These are phyloP conservation scores for Sugiyamaella lignohabitans DNA, from an alignment of 805 yeast species.

Conservation along the genomic window DNA sequence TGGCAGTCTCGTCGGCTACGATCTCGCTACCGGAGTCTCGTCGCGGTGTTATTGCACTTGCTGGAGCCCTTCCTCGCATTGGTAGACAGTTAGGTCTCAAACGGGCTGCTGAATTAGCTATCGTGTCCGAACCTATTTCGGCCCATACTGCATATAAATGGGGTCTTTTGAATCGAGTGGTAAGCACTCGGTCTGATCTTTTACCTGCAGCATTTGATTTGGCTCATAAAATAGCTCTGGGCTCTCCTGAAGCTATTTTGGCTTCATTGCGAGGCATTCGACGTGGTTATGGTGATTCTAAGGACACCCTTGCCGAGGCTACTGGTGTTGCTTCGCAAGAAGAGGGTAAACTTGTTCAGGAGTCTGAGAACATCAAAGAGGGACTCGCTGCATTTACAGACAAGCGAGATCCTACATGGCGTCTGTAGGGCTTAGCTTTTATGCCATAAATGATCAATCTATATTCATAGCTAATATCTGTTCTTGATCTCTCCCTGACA, in stretches of 20 bases:
- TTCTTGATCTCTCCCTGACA: no score
- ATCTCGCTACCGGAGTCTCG: constrained; percentile 24
- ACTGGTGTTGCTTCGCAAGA: constrained; percentile 12
- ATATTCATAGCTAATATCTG: no score
- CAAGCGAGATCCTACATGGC: constrained; percentile 24
- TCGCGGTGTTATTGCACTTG: constrained; percentile 24
- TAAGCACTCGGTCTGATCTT: constrained; percentile 18
- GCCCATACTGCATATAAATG: constrained; percentile 23
- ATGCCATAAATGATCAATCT: no score
- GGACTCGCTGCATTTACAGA: constrained; percentile 23
- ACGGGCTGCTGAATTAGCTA: constrained; percentile 24
- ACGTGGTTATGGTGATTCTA: constrained; percentile 20
- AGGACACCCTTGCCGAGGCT: constrained; percentile 16
- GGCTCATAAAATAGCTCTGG: constrained; percentile 18
- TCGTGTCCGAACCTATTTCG: constrained; percentile 24
- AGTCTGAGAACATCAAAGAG: constrained; percentile 18
- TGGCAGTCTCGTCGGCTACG: constrained; percentile 20
- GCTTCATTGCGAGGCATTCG: constrained; percentile 21
- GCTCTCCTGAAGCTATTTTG: constrained; percentile 24
- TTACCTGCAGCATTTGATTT: constrained; percentile 21
- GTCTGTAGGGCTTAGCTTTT: constrained; percentile 2
- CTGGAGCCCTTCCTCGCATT: constrained; percentile 27
- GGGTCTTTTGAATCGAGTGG: constrained; percentile 24
- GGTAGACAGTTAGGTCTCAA: constrained; percentile 21
- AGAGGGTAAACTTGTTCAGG: constrained; percentile 13